A percentile compares a stretch with the other conserved stretches of the same genome.
phyloP scores from a whole-genome alignment of 108 stramenopile genomes.

The Pseudonitzschia multistriata region DNA sequence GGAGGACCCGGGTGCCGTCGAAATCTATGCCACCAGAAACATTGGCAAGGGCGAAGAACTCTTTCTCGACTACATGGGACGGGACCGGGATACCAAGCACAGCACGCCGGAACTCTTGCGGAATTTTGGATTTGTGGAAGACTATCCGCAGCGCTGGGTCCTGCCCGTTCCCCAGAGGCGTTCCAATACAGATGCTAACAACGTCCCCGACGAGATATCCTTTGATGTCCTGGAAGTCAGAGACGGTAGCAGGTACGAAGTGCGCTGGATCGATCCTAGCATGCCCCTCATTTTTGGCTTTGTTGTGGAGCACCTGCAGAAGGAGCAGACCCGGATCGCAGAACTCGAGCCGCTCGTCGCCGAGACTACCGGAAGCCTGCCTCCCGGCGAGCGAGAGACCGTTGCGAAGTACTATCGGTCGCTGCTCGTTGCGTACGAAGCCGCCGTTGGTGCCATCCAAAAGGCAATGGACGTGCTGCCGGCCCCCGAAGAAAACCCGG shows the following conservation, averaged over 20 bases:
- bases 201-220: constrained; percentile 13
- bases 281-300: not conserved
- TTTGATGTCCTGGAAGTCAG: not conserved
- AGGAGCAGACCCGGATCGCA: constrained; percentile 1
- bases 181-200: constrained; percentile 1
- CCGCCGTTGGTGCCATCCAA: not conserved
- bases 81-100: not conserved
- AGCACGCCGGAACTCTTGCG: constrained; percentile 31
- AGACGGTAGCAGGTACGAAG: not conserved
- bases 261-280: not conserved
- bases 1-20: not conserved
- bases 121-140: constrained; percentile 66
- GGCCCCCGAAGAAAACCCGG: not conserved
- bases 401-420: constrained; percentile 25
- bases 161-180: constrained; percentile 24
- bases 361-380: not conserved
- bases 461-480: constrained; percentile 8
- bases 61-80: constrained; percentile 16
- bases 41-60: constrained; percentile 40
- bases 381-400: constrained; percentile 15
- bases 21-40: constrained; percentile 10
- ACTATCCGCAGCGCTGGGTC: constrained; percentile 61
- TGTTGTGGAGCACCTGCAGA: not conserved
- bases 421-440: constrained; percentile 14
- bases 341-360: not conserved